These are phyloP conservation scores for Actinomortierella wolfii DNA, from an alignment of 371 early-diverging fungal genomes.

Conservation along the genomic window DNA sequence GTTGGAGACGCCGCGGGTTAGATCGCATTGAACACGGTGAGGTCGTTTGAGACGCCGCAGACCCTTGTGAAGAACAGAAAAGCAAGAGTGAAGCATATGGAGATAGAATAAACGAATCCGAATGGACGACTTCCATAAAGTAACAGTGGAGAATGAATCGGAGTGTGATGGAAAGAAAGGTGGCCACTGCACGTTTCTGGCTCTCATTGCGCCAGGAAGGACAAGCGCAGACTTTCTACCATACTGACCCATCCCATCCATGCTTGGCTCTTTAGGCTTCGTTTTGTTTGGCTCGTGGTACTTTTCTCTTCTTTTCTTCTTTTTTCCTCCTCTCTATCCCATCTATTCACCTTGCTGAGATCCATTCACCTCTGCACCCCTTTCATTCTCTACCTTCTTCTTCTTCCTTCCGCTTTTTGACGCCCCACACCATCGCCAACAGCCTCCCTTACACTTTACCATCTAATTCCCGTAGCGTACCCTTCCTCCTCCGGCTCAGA, in stretches of 20 bases:
- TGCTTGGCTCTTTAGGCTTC: conserved; percentile 2
- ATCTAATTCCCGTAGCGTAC: not conserved
- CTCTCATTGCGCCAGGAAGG: too few species aligned
- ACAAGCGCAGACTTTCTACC: conserved; percentile 3
- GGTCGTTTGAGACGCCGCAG: too few species aligned
- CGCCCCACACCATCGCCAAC: conserved; percentile 1
- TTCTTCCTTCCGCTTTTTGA: not conserved
- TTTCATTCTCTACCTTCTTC: not conserved
- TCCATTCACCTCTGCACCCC: conserved; percentile 17
- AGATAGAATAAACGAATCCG: not conserved
- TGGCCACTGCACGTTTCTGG: too few species aligned
- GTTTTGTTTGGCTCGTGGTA: conserved; percentile 1
- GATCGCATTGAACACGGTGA: too few species aligned
- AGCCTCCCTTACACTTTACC: not conserved
- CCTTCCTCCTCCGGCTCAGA: conserved; percentile 2
- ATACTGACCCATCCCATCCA: conserved; percentile 3
- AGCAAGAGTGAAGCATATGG: too few species aligned
- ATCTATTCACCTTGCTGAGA: conserved; percentile 18
- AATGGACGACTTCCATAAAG: not conserved
- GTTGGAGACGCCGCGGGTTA: too few species aligned
- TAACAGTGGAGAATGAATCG: not conserved
- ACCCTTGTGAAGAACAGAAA: too few species aligned
- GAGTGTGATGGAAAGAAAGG: not conserved
- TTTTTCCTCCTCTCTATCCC: conserved; percentile 5
- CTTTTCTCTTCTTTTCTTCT: conserved; percentile 8